phyloP scores from a whole-genome alignment of 768 basidiomycete species.

The Boletellus emodensis region DNA sequence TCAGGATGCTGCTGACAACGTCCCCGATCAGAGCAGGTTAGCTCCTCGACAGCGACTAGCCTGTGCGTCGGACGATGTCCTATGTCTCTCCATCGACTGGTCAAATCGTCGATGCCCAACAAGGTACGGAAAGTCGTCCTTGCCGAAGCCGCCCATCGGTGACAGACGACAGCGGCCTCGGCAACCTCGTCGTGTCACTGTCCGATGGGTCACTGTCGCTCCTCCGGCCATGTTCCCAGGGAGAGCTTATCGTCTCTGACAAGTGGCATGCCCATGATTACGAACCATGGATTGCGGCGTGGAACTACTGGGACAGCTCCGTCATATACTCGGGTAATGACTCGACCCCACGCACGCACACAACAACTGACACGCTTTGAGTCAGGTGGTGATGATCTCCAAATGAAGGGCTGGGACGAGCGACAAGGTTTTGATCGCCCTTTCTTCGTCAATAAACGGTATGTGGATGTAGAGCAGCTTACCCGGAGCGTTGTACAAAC shows the following conservation, averaged over 20 bases:
- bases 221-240: conserved; percentile 45
- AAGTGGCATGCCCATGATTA: conserved; percentile 88
- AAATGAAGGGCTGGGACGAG: conserved; percentile 88
- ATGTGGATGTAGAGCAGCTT: conserved; percentile 2
- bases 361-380: not conserved
- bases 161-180: conserved; percentile 38
- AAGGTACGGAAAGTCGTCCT: conserved; percentile 35
- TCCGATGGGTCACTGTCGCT: conserved; percentile 77
- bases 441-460: conserved; percentile 72
- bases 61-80: conserved; percentile 49
- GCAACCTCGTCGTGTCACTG: conserved; percentile 71
- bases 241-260: conserved; percentile 42
- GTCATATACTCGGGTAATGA: conserved; percentile 79
- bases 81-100: conserved; percentile 95
- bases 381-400: conserved; percentile 89
- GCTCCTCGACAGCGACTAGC: conserved; percentile 38
- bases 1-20: not conserved
- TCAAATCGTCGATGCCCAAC: conserved; percentile 59
- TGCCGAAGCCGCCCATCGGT: not conserved
- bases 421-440: conserved; percentile 59
- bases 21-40: conserved; percentile 37
- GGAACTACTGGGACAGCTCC: conserved; percentile 81
- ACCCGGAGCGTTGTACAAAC: not conserved
- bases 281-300: conserved; percentile 92
- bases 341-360: not conserved